A percentile compares a stretch with the other conserved stretches of the same genome.
These are phyloP conservation scores for Stemphylium beticola DNA, from an alignment of 2,329 filamentous ascomycete genomes.

Conservation along the genomic window DNA sequence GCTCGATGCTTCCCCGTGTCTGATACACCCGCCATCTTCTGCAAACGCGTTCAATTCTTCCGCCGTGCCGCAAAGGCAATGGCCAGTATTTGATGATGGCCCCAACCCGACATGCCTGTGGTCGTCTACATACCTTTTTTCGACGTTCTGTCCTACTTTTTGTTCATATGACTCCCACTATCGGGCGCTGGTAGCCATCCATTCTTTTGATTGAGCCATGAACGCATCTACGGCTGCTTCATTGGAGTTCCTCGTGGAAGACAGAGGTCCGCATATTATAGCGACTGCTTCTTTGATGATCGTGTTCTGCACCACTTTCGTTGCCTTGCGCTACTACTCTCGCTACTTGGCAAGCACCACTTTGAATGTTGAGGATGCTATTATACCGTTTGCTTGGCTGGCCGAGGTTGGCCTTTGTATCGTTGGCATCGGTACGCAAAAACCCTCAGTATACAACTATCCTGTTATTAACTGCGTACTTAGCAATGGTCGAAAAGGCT, in stretches of 20 bases:
- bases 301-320: slow-evolving; percentile 26
- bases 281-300: slow-evolving; percentile 27
- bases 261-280: slow-evolving; percentile 21
- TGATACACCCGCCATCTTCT: not conserved
- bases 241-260: slow-evolving; percentile 23
- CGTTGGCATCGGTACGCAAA: slow-evolving; percentile 25
- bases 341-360: slow-evolving; percentile 24
- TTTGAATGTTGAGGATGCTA: slow-evolving; percentile 26
- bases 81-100: slow-evolving; percentile 6
- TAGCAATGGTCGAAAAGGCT: slow-evolving; percentile 33
- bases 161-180: slow-evolving; percentile 11
- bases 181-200: slow-evolving; percentile 5
- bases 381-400: slow-evolving; percentile 33
- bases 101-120: not conserved
- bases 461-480: not conserved
- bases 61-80: slow-evolving; percentile 5
- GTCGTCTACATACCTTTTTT: not conserved
- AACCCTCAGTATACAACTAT: too few relatives aligned
- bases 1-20: not conserved
- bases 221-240: slow-evolving; percentile 1
- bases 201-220: not conserved
- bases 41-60: not conserved
- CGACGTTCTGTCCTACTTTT: not conserved
- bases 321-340: slow-evolving; percentile 30
- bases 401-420: slow-evolving; percentile 28